phyloP scores from a whole-genome alignment of 108 stramenopile species.

The Pseudonitzschia multiseries region DNA sequence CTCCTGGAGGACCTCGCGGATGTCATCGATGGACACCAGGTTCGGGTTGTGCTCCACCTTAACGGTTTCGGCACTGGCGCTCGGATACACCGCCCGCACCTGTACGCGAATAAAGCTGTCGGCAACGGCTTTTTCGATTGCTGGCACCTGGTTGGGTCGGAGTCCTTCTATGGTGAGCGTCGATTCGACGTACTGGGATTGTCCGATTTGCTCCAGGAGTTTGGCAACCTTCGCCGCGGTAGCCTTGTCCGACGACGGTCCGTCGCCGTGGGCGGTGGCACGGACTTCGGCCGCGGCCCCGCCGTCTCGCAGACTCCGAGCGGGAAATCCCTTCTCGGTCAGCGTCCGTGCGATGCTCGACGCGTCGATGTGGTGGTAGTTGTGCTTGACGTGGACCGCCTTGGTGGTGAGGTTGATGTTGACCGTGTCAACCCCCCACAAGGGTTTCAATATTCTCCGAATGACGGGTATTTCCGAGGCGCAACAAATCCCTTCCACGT shows the following conservation, averaged over 20 bases:
- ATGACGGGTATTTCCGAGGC: slow-evolving; percentile 74
- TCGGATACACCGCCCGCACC: slow-evolving; percentile 59
- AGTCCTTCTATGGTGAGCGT: slow-evolving; percentile 56
- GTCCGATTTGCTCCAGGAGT: slow-evolving; percentile 27
- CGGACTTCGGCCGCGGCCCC: background rate
- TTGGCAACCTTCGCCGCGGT: slow-evolving; percentile 8
- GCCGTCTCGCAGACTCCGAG: slow-evolving; percentile 65
- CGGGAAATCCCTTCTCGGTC: slow-evolving; percentile 57
- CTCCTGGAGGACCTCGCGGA: slow-evolving; percentile 29
- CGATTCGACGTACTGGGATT: slow-evolving; percentile 67
- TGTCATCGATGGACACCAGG: slow-evolving; percentile 35
- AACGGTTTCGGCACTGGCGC: slow-evolving; percentile 53
- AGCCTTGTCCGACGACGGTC: background rate
- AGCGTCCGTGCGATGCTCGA: slow-evolving; percentile 44
- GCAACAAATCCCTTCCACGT: slow-evolving; percentile 81
- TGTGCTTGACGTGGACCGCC: slow-evolving; percentile 77
- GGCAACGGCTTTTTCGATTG: slow-evolving; percentile 43
- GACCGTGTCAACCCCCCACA: slow-evolving; percentile 66
- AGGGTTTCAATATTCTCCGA: slow-evolving; percentile 55
- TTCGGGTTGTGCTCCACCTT: slow-evolving; percentile 80
- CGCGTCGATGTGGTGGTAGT: slow-evolving; percentile 43
- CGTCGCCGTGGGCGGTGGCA: background rate
- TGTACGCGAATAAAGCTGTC: slow-evolving; percentile 59
- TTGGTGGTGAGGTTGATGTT: slow-evolving; percentile 80
- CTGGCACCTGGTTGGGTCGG: slow-evolving; percentile 13